Conservation (phyloP, 108 stramenopile genomes). For the Conticribra weissflogii region DNA sequence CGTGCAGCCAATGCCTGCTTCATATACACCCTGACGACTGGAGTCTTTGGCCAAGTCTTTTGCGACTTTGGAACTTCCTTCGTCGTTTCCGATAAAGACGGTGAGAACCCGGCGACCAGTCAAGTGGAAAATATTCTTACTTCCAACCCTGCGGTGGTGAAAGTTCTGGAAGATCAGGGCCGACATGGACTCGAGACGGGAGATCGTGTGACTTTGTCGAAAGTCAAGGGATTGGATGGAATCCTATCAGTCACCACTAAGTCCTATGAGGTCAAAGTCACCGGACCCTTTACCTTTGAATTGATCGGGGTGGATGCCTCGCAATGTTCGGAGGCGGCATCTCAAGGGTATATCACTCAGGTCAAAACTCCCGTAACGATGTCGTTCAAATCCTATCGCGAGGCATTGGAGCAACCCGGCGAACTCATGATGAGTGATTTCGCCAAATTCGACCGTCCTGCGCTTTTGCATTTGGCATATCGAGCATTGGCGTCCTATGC, state of each 20-base stretch:
- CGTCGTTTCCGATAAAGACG: slow-evolving; percentile 90
- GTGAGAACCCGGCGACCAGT: slow-evolving; percentile 88
- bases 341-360: slow-evolving; percentile 94
- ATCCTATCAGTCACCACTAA: slow-evolving; percentile 58
- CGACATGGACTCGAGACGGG: slow-evolving; percentile 96
- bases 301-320: slow-evolving; percentile 69
- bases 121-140: slow-evolving; percentile 90
- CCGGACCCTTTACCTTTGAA: slow-evolving; percentile 94
- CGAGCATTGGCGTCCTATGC: slow-evolving; percentile 74
- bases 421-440: slow-evolving; percentile 96
- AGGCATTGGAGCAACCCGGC: slow-evolving; percentile 80
- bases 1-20: slow-evolving; percentile 67
- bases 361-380: slow-evolving; percentile 92
- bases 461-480: slow-evolving; percentile 87
- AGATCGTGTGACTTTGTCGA: slow-evolving; percentile 90
- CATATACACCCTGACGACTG: slow-evolving; percentile 76
- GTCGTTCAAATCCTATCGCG: slow-evolving; percentile 81
- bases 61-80: slow-evolving; percentile 96
- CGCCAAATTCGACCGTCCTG: slow-evolving; percentile 96
- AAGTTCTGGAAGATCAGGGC: slow-evolving; percentile 95
- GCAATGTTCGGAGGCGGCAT: slow-evolving; percentile 38
- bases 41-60: slow-evolving; percentile 92
- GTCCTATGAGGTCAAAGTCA: slow-evolving; percentile 78
- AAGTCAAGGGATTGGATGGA: slow-evolving; percentile 81
- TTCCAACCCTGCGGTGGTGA: slow-evolving; percentile 83